phyloP scores from a whole-genome alignment of 2,329 filamentous ascomycete species.

The Calonectria naviculata region DNA sequence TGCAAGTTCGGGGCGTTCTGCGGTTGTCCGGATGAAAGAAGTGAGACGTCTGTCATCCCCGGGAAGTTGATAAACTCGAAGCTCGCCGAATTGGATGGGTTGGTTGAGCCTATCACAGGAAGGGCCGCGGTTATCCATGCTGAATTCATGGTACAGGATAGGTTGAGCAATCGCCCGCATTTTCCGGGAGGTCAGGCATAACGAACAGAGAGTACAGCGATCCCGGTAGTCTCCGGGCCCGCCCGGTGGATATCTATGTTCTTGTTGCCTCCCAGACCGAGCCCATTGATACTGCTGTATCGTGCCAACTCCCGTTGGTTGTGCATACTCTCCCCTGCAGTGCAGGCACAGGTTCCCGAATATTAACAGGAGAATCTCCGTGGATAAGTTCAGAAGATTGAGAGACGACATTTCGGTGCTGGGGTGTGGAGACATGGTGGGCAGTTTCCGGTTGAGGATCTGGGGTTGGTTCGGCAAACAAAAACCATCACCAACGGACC shows the following conservation, averaged over 20 bases:
- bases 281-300: neutral
- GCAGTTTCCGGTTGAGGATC: neutral
- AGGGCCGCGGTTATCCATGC: conserved; percentile 1
- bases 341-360: conserved; percentile 29
- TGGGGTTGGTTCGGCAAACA: neutral
- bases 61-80: neutral
- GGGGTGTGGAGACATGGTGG: neutral
- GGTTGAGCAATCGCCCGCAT: conserved; percentile 17
- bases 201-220: conserved; percentile 6
- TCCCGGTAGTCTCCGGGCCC: conserved; percentile 4
- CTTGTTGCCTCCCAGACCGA: neutral
- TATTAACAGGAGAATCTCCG: conserved; percentile 23
- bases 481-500: conserved; percentile 1
- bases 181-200: conserved; percentile 25
- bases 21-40: conserved; percentile 20
- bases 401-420: neutral
- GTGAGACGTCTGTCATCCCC: neutral
- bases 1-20: conserved; percentile 17
- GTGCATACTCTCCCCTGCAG: conserved; percentile 13
- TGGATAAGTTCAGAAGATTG: conserved; percentile 8
- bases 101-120: conserved; percentile 2
- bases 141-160: conserved; percentile 30
- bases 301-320: neutral
- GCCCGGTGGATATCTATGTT: neutral
- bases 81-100: neutral